A percentile compares a stretch with the other conserved stretches of the same genome.
phyloP scores from a whole-genome alignment of 345 rosid species.

The Kandelia obovata region DNA sequence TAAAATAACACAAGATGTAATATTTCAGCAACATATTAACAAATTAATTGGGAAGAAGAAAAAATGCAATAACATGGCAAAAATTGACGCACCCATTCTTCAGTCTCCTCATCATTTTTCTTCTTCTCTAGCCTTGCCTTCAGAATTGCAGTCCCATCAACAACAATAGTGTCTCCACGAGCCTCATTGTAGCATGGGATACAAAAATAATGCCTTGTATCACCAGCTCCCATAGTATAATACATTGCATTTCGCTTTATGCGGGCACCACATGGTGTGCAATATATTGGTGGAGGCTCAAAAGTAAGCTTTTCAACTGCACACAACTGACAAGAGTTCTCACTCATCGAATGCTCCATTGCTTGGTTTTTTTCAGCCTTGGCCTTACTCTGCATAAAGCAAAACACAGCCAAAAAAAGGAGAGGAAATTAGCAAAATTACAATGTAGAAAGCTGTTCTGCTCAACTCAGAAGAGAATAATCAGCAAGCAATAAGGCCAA shows the following conservation, averaged over 20 bases:
- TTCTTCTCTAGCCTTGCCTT: constrained; percentile 92
- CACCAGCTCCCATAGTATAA: constrained; percentile 86
- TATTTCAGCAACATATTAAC: too few species aligned
- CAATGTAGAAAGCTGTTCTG: neutral
- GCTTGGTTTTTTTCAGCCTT: constrained; percentile 97
- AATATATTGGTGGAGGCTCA: constrained; percentile 97
- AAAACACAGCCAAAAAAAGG: constrained; percentile 8
- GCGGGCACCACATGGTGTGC: constrained; percentile 94
- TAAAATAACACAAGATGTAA: constrained; percentile 14
- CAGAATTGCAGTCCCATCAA: constrained; percentile 59
- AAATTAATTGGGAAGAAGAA: neutral
- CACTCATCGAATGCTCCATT: constrained; percentile 95
- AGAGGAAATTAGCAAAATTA: neutral
- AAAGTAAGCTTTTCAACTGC: constrained; percentile 98
- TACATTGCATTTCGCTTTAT: constrained; percentile 97
- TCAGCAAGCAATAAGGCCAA: neutral
- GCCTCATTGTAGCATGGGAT: constrained; percentile 94
- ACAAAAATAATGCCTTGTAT: constrained; percentile 86
- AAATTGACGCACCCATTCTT: constrained; percentile 76
- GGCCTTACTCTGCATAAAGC: constrained; percentile 74
- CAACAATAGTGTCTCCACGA: constrained; percentile 75
- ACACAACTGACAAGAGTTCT: constrained; percentile 96
- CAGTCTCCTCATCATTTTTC: constrained; percentile 98
- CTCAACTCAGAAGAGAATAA: neutral
- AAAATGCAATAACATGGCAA: neutral